Conservation (phyloP, 2,329 filamentous ascomycete genomes). For the Parascedosporium putredinis region DNA sequence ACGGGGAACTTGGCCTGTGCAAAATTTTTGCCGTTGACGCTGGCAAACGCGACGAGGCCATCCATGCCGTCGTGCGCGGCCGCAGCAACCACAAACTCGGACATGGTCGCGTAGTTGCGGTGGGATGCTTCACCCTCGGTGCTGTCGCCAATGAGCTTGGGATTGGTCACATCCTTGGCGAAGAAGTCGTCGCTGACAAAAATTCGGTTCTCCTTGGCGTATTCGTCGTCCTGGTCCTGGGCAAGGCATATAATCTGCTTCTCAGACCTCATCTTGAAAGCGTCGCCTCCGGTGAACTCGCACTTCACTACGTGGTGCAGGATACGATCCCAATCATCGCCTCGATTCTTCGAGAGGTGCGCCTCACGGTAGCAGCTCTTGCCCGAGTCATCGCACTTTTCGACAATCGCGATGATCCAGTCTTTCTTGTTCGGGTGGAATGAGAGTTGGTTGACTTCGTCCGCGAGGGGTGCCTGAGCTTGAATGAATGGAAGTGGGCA, state of each 20-base stretch:
- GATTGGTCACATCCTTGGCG: slow-evolving; percentile 32
- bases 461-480: slow-evolving; percentile 49
- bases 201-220: slow-evolving; percentile 56
- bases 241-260: slow-evolving; percentile 50
- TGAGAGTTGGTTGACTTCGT: slow-evolving; percentile 37
- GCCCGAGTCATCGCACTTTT: slow-evolving; percentile 49
- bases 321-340: slow-evolving; percentile 67
- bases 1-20: slow-evolving; percentile 77
- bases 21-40: slow-evolving; percentile 73
- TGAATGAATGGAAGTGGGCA: slow-evolving; percentile 60
- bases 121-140: slow-evolving; percentile 51
- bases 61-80: slow-evolving; percentile 58
- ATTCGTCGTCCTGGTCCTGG: slow-evolving; percentile 45
- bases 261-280: slow-evolving; percentile 40
- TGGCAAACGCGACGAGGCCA: slow-evolving; percentile 67
- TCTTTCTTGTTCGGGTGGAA: slow-evolving; percentile 83
- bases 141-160: slow-evolving; percentile 46
- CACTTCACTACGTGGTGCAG: slow-evolving; percentile 69
- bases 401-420: slow-evolving; percentile 86
- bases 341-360: slow-evolving; percentile 68
- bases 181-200: slow-evolving; percentile 75
- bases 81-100: slow-evolving; percentile 89
- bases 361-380: slow-evolving; percentile 62
- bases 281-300: slow-evolving; percentile 66
- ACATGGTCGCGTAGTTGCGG: slow-evolving; percentile 85